phyloP scores from a whole-genome alignment of 768 basidiomycete species.

The Mycena venus region DNA sequence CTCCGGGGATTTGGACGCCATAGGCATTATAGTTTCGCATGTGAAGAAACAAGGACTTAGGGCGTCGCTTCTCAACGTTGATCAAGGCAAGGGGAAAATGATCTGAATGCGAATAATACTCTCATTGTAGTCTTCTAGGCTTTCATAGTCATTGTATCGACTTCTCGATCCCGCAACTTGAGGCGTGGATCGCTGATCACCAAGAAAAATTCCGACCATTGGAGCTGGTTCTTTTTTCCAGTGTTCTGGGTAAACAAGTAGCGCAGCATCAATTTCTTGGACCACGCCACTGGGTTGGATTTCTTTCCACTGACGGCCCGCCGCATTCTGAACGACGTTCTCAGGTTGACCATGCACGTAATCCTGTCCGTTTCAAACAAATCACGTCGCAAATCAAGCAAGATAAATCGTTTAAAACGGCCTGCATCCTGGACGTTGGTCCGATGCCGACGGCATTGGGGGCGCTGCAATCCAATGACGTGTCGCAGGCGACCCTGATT shows the following conservation, averaged over 20 bases:
- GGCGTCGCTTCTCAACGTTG: conserved; percentile 45
- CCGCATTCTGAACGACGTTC: not conserved
- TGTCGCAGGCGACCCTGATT: conserved; percentile 37
- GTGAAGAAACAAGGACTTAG: conserved; percentile 44
- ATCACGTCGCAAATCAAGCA: conserved; percentile 37
- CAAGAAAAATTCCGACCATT: conserved; percentile 31
- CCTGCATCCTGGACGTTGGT: conserved; percentile 49
- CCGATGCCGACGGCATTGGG: conserved; percentile 50
- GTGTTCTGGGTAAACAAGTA: conserved; percentile 43
- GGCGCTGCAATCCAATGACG: conserved; percentile 44
- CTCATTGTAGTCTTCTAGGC: conserved; percentile 31
- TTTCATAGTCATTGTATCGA: conserved; percentile 53
- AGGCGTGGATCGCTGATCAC: conserved; percentile 45
- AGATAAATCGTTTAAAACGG: conserved; percentile 36
- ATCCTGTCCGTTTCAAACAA: conserved; percentile 46
- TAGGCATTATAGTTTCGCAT: conserved; percentile 41
- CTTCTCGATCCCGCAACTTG: conserved; percentile 32
- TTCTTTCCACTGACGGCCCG: not conserved
- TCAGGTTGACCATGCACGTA: conserved; percentile 50
- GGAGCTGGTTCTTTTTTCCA: conserved; percentile 47
- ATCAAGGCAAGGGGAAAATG: conserved; percentile 47
- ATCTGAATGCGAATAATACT: not conserved
- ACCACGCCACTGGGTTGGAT: conserved; percentile 47
- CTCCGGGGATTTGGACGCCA: conserved; percentile 45
- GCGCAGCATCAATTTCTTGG: conserved; percentile 36